Evolutionary conservation across 352 stramenopile species (phyloP).

Genomic region (Pythium rishiriense): DNA sequence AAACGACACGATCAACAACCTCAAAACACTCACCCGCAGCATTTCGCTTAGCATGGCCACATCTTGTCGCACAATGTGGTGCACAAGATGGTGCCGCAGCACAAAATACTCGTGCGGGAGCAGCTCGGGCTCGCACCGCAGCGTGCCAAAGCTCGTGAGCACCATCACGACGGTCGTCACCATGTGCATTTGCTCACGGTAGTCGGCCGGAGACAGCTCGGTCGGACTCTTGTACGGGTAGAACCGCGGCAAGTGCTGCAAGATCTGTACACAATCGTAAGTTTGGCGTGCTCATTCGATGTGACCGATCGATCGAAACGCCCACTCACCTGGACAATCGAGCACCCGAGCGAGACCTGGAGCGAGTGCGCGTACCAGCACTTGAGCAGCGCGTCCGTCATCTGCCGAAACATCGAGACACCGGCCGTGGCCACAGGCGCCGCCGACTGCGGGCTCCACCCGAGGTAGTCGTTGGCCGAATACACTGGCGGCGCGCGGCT

Average conservation of each 20-base stretch:
- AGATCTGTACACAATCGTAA: slow-evolving; percentile 1
- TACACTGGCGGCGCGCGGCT: slow-evolving; percentile 52
- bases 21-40: slow-evolving; percentile 45
- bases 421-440: slow-evolving; percentile 38
- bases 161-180: slow-evolving; percentile 87
- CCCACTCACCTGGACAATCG: slow-evolving; percentile 58
- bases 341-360: slow-evolving; percentile 61
- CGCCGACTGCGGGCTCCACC: slow-evolving; percentile 70
- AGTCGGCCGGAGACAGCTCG: slow-evolving; percentile 65
- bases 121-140: slow-evolving; percentile 78
- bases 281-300: too few relatives aligned
- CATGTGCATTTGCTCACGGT: slow-evolving; percentile 81
- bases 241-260: slow-evolving; percentile 71
- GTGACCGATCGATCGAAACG: too few relatives aligned
- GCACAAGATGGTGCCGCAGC: slow-evolving; percentile 78
- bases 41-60: slow-evolving; percentile 67
- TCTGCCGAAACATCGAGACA: slow-evolving; percentile 48
- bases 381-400: slow-evolving; percentile 69
- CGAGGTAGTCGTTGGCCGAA: slow-evolving; percentile 61
- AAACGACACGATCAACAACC: too few relatives aligned
- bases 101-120: slow-evolving; percentile 92
- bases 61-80: slow-evolving; percentile 78
- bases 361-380: slow-evolving; percentile 69
- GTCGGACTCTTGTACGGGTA: slow-evolving; percentile 83
- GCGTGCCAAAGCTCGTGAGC: slow-evolving; percentile 76